Conservation (phyloP, 2,329 filamentous ascomycete species). For the Onygenales sp. region DNA sequence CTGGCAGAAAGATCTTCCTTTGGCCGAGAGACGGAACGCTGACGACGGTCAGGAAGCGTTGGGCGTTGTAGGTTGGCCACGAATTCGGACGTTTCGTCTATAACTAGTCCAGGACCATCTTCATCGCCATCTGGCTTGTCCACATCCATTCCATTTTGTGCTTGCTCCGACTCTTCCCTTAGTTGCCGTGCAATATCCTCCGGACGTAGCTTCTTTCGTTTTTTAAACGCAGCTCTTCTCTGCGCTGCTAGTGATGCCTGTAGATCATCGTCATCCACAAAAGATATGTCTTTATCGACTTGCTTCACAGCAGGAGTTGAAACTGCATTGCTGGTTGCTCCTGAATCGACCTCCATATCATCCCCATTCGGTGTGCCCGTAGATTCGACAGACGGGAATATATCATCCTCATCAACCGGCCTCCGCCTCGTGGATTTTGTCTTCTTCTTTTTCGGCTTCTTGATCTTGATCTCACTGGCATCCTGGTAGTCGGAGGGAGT, state of each 20-base stretch:
- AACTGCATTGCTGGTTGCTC: constrained; percentile 26
- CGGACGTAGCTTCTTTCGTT: constrained; percentile 75
- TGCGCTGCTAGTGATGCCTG: constrained; percentile 80
- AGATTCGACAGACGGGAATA: constrained; percentile 32
- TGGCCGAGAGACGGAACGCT: constrained; percentile 25
- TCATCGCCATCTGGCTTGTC: constrained; percentile 44
- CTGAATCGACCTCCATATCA: constrained; percentile 68
- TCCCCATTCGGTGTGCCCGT: constrained; percentile 32
- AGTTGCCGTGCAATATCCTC: constrained; percentile 81
- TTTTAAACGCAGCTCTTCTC: constrained; percentile 75
- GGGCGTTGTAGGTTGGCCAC: constrained; percentile 74
- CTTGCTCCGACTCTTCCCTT: constrained; percentile 46
- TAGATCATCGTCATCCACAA: constrained; percentile 87
- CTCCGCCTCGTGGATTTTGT: constrained; percentile 65
- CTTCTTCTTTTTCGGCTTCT: constrained; percentile 85
- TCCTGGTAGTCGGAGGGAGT: constrained; percentile 83
- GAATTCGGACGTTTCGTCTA: constrained; percentile 93
- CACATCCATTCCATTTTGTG: constrained; percentile 46
- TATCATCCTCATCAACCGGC: constrained; percentile 52
- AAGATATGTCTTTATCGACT: constrained; percentile 55
- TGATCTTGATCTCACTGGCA: constrained; percentile 76
- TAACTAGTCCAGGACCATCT: constrained; percentile 62
- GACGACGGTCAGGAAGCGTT: constrained; percentile 45
- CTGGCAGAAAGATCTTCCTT: constrained; percentile 19
- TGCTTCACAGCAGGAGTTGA: constrained; percentile 43